A percentile compares a stretch with the other conserved stretches of the same genome.
These are phyloP conservation scores for Ceratopteris richardii DNA, from an alignment of 75 land plant genomes.

Conservation along the genomic window DNA sequence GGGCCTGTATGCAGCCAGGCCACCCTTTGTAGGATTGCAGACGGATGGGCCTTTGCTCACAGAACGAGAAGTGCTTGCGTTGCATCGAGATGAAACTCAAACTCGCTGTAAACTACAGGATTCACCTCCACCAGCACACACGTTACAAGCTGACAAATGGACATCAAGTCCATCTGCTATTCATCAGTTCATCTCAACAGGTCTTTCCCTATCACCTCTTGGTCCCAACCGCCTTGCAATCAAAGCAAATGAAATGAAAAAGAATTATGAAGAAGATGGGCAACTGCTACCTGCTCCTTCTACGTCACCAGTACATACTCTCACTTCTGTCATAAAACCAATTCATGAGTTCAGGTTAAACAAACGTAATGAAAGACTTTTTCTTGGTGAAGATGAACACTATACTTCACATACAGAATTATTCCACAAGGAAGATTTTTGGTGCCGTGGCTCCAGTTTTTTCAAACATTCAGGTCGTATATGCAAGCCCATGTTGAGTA, in stretches of 20 bases:
- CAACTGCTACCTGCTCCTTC: no score
- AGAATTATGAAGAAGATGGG: no score
- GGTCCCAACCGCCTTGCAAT: conserved; percentile 58
- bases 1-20: conserved; percentile 12
- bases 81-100: background rate
- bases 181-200: conserved; percentile 30
- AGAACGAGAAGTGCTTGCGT: conserved; percentile 10
- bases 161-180: conserved; percentile 13
- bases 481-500: conserved; percentile 24
- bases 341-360: conserved; percentile 1
- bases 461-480: conserved; percentile 27
- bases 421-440: conserved; percentile 15
- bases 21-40: conserved; percentile 10
- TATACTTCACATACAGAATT: conserved; percentile 17
- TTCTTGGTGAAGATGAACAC: conserved; percentile 18
- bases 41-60: conserved; percentile 79
- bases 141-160: conserved; percentile 7
- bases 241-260: background rate
- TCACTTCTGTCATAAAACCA: no score
- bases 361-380: conserved; percentile 2
- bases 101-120: conserved; percentile 8
- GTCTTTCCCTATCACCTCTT: conserved; percentile 80
- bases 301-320: no score
- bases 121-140: conserved; percentile 8
- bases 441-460: conserved; percentile 20